Conservation (phyloP, 768 basidiomycete genomes). For the Tricholoma saponaceum region DNA sequence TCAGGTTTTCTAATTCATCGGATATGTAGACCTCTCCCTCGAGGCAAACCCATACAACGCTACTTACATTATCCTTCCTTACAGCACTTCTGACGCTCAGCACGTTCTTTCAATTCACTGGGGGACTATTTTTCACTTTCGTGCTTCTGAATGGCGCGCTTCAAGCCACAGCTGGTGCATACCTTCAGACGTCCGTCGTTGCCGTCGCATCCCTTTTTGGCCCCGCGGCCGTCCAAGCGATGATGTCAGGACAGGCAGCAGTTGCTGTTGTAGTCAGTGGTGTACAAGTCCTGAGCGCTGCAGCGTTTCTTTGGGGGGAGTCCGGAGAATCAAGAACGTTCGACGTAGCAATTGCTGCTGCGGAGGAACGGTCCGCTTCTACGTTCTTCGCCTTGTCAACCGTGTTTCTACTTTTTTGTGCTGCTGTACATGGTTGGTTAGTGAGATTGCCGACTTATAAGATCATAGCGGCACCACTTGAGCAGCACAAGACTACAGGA, state of each 20-base stretch:
- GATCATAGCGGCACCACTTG: conserved; percentile 43
- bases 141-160: conserved; percentile 55
- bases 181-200: conserved; percentile 72
- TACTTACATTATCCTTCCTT: conserved; percentile 48
- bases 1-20: not conserved
- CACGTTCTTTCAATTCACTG: conserved; percentile 51
- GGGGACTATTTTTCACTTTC: conserved; percentile 61
- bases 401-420: conserved; percentile 53
- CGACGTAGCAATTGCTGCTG: conserved; percentile 29
- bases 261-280: conserved; percentile 78
- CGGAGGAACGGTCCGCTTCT: conserved; percentile 68
- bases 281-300: conserved; percentile 68
- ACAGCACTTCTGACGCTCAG: conserved; percentile 60
- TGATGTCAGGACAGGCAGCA: conserved; percentile 84
- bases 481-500: conserved; percentile 26
- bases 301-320: conserved; percentile 49
- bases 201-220: conserved; percentile 85
- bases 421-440: conserved; percentile 55
- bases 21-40: conserved; percentile 53
- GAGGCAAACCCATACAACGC: conserved; percentile 47
- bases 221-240: conserved; percentile 61
- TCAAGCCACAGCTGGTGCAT: conserved; percentile 64
- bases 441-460: conserved; percentile 57
- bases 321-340: conserved; percentile 24
- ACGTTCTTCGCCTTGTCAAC: conserved; percentile 72